These are phyloP conservation scores for Trichoderma virens DNA, from an alignment of 495 filamentous ascomycete species.

Conservation along the genomic window DNA sequence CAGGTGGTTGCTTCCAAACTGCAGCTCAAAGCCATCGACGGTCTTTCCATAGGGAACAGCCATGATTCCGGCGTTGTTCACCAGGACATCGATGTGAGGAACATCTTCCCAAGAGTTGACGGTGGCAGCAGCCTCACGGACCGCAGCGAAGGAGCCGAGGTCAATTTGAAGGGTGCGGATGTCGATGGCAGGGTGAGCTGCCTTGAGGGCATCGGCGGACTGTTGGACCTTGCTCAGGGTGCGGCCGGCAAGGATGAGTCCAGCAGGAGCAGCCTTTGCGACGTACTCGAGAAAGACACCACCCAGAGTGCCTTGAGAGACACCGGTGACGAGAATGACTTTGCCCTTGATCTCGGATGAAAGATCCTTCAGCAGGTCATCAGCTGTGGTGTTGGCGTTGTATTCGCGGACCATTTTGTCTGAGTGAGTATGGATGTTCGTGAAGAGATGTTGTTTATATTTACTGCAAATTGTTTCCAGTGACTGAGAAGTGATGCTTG, in stretches of 20 bases:
- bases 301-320: slow-evolving; percentile 35
- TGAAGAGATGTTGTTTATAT: slow-evolving; percentile 12
- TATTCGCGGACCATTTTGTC: slow-evolving; percentile 10
- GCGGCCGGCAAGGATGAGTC: slow-evolving; percentile 42
- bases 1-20: slow-evolving; percentile 65
- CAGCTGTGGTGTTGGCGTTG: slow-evolving; percentile 15
- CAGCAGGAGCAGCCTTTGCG: slow-evolving; percentile 30
- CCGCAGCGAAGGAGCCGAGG: slow-evolving; percentile 34
- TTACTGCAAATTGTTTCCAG: no score
- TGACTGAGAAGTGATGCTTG: no score
- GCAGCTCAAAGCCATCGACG: slow-evolving; percentile 56
- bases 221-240: slow-evolving; percentile 30
- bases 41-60: slow-evolving; percentile 39
- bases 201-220: slow-evolving; percentile 22
- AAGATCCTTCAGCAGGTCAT: slow-evolving; percentile 14
- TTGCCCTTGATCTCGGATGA: slow-evolving; percentile 19
- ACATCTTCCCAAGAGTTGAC: slow-evolving; percentile 28
- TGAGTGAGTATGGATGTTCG: background rate
- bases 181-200: slow-evolving; percentile 16
- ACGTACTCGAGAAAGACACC: slow-evolving; percentile 30
- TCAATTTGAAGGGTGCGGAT: slow-evolving; percentile 33
- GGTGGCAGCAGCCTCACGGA: slow-evolving; percentile 32
- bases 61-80: slow-evolving; percentile 69
- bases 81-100: slow-evolving; percentile 48
- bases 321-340: slow-evolving; percentile 38